Base-by-base conservation (phyloP, 352 stramenopile species). In the Pythium folliculosum region DNA sequence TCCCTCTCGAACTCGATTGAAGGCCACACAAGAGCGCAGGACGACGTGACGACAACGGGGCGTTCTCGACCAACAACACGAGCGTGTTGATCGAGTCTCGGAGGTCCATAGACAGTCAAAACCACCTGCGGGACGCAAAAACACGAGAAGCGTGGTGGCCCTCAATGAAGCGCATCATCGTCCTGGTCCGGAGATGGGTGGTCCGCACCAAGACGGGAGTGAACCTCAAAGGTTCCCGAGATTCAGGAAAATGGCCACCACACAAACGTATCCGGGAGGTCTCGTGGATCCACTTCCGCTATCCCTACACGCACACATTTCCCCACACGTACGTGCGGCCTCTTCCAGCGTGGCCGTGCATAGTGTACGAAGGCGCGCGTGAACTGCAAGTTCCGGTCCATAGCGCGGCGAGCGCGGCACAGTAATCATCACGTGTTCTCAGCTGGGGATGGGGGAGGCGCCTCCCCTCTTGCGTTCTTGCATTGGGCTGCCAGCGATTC, bases 91-190 rank as follows among this genome's bases (percentile, higher is more conserved):
- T 40, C 35, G 12, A 40, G 12, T 40, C 35, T 63, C 19, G 25
- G 16, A 66, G 65, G 52, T 64, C 32, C 47, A 58, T 71, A 65
- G 56, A 71, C 65, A 62, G 65, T 49, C 65, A 66, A 60, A 16
- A 52, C 47, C 8, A 10, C 58, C 32, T 30, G 37, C 25, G 35
- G 23, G 25, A 22, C 17, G 38, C 37, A 63, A 53, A 53, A 56
- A 64, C 48, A 64, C 57, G 44, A 63, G 25, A 30, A 22, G 47
- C 10, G 27, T 32, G 27, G 27, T 5, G 27, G 27, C 3, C 27
- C 27, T 32, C 27, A 32, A 32, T 32, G 27, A 32, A 32, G 27
- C 27, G 3, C 27, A 32, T 5, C 27, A 5, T 32, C 27, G 27
- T n/a, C n/a, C n/a, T n/a, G 3, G 3, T 32, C 27, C 27, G 27